These are phyloP conservation scores for Jimgerdemannia flammicorona DNA, from an alignment of 192 early-diverging fungal species.

Conservation along the genomic window DNA sequence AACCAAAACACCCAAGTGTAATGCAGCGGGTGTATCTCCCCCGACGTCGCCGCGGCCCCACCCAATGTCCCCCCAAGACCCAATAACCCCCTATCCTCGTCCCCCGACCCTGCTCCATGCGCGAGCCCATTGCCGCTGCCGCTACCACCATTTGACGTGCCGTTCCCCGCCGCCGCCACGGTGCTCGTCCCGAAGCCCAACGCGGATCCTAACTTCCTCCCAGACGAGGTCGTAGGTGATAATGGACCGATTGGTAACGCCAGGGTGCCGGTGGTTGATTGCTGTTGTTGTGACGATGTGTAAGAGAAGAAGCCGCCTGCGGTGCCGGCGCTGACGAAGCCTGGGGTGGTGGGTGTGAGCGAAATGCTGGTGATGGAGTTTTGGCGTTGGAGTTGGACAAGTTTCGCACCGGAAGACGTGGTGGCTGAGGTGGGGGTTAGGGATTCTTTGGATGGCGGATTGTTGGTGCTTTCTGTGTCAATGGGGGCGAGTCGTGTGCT, in stretches of 20 bases:
- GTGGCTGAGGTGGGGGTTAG: background rate
- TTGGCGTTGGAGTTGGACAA: background rate
- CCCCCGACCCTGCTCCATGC: background rate
- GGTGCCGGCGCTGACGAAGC: background rate
- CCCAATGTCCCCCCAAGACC: background rate
- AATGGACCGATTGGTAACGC: background rate
- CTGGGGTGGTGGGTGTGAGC: background rate
- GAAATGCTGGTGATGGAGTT: background rate
- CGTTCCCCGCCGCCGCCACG: background rate
- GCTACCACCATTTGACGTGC: background rate
- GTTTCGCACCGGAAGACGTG: background rate
- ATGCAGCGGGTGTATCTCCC: constrained; percentile 57
- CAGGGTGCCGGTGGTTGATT: too few relatives aligned
- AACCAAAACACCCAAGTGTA: constrained; percentile 92
- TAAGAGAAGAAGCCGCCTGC: background rate
- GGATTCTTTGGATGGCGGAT: background rate
- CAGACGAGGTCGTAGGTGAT: background rate
- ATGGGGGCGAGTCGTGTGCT: background rate
- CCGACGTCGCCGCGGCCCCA: background rate
- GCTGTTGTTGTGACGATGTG: background rate
- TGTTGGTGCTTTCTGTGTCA: background rate
- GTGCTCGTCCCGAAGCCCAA: background rate
- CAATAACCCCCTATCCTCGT: background rate
- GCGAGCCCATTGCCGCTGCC: background rate
- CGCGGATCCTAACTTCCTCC: background rate